Percentiles rank a stretch among this genome's conserved stretches.
These are phyloP conservation scores for Paecilomyces dactylethromorphus DNA, from an alignment of 2,329 filamentous ascomycete species.

Conservation along the genomic window DNA sequence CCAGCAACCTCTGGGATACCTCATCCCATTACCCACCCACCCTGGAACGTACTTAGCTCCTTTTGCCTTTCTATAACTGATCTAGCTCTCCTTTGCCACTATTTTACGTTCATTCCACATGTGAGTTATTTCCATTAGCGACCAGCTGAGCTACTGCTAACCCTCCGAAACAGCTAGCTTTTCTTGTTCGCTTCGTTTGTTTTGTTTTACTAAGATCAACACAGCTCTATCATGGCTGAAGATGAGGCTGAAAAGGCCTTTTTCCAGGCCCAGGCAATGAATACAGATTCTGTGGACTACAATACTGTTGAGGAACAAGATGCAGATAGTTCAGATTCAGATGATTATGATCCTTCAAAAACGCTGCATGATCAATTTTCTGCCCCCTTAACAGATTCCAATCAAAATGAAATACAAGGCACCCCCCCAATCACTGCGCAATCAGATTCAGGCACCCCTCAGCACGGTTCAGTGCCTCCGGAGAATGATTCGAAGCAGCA, in stretches of 20 bases:
- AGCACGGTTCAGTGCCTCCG: constrained; percentile 15
- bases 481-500: constrained; percentile 22
- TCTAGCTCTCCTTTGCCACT: background rate
- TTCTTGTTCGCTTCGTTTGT: constrained; percentile 4
- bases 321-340: constrained; percentile 48
- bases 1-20: constrained; percentile 4
- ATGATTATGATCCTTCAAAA: constrained; percentile 51
- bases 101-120: background rate
- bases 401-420: constrained; percentile 20
- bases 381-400: constrained; percentile 22
- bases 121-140: background rate
- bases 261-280: constrained; percentile 43
- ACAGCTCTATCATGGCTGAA: constrained; percentile 40
- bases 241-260: constrained; percentile 50
- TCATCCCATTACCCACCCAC: background rate
- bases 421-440: constrained; percentile 17
- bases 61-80: background rate
- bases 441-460: constrained; percentile 14
- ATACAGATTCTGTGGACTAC: constrained; percentile 30
- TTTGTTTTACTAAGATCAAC: constrained; percentile 5
- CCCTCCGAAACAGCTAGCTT: constrained; percentile 2
- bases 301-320: constrained; percentile 47
- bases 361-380: constrained; percentile 36
- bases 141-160: background rate
- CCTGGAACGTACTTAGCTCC: background rate